Conservation (phyloP, 2,329 filamentous ascomycete genomes). For the Microdochium trichocladiopsis region DNA sequence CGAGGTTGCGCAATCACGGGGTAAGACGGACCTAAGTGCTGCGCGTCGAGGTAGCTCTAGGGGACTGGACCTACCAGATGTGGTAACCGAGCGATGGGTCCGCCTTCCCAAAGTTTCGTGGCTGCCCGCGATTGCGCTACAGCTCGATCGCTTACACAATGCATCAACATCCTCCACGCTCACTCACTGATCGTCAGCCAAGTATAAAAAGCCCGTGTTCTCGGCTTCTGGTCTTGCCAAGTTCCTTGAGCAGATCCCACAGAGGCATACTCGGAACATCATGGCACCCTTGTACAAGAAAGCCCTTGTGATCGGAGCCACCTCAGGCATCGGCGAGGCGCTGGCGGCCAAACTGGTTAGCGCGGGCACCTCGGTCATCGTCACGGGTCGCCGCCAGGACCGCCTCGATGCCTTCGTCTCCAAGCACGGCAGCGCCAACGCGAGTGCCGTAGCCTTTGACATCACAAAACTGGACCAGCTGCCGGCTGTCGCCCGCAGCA, state of each 20-base stretch:
- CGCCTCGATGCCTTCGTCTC: slow-evolving; percentile 36
- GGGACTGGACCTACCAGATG: too few relatives aligned
- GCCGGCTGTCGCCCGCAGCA: slow-evolving; percentile 17
- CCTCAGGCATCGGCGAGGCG: slow-evolving; percentile 40
- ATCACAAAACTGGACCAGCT: slow-evolving; percentile 31
- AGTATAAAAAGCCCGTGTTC: too few relatives aligned
- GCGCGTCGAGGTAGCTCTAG: too few relatives aligned
- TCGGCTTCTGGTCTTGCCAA: too few relatives aligned
- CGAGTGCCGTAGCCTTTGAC: slow-evolving; percentile 28
- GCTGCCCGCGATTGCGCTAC: too few relatives aligned
- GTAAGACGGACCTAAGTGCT: too few relatives aligned
- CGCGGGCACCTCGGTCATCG: slow-evolving; percentile 34
- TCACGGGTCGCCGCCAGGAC: slow-evolving; percentile 37
- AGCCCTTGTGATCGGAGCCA: slow-evolving; percentile 41
- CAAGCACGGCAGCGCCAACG: slow-evolving; percentile 27
- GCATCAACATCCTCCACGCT: too few relatives aligned
- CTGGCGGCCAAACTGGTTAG: slow-evolving; percentile 27
- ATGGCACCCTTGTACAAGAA: slow-evolving; percentile 44
- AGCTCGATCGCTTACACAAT: too few relatives aligned
- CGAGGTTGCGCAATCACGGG: too few relatives aligned
- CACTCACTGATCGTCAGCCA: too few relatives aligned
- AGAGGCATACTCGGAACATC: slow-evolving; percentile 1
- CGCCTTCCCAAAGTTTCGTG: too few relatives aligned
- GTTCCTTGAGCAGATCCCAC: background rate
- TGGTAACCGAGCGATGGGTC: too few relatives aligned